phyloP scores from a whole-genome alignment of 805 yeast genomes.

The Wickerhamomyces sydowiorum region DNA sequence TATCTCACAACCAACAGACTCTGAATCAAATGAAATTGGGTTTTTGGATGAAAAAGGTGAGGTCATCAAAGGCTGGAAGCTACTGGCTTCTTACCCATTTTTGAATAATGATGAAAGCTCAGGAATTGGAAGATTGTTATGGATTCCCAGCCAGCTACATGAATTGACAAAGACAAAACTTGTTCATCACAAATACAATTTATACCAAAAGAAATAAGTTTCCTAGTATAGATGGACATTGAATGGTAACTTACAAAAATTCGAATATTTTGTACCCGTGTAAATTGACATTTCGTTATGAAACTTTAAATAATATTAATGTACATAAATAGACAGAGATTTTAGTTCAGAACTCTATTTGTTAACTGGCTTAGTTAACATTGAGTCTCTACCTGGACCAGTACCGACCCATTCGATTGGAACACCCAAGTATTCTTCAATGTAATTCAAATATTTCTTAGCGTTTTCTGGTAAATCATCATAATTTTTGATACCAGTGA shows the following conservation, averaged over 20 bases:
- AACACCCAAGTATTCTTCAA: conserved; percentile 78
- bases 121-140: conserved; percentile 50
- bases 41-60: conserved; percentile 5
- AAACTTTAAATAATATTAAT: too few species aligned
- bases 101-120: conserved; percentile 47
- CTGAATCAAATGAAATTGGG: conserved; percentile 35
- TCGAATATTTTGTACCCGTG: too few species aligned
- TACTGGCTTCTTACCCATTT: conserved; percentile 41
- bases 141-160: conserved; percentile 36
- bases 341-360: neutral
- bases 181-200: conserved; percentile 46
- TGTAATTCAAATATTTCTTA: conserved; percentile 72
- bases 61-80: conserved; percentile 37
- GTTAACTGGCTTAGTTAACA: conserved; percentile 54
- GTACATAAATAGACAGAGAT: conserved; percentile 1
- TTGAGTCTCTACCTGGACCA: conserved; percentile 94
- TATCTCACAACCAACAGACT: conserved; percentile 42
- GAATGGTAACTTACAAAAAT: too few species aligned
- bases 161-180: conserved; percentile 27
- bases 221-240: neutral
- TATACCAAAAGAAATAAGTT: conserved; percentile 24
- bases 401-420: conserved; percentile 98
- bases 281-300: too few species aligned
- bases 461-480: conserved; percentile 87
- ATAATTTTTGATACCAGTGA: conserved; percentile 62